Evolutionary conservation across 2,329 filamentous ascomycete genomes (phyloP).

Genomic region (Calonectria naviculata): DNA sequence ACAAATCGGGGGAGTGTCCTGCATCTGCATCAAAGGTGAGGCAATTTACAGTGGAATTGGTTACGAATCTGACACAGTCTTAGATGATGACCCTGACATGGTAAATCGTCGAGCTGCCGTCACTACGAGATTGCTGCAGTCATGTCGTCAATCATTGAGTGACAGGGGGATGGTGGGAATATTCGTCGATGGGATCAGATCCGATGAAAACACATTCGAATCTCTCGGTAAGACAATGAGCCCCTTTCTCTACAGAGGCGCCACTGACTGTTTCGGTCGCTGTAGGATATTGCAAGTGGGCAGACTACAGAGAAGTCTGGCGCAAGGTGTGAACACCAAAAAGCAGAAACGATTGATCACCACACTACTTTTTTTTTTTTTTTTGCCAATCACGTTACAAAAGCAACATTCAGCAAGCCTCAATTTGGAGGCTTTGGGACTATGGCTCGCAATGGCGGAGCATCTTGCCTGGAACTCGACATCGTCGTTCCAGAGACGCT

Average conservation of each 20-base stretch:
- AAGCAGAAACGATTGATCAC: constrained; percentile 11
- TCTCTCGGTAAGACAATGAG: constrained; percentile 59
- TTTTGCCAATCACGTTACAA: not conserved
- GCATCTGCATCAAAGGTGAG: constrained; percentile 67
- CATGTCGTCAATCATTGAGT: constrained; percentile 60
- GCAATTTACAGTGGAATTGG: constrained; percentile 36
- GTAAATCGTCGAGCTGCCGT: constrained; percentile 59
- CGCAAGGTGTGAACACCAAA: constrained; percentile 46
- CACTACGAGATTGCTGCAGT: constrained; percentile 64
- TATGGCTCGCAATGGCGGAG: not conserved
- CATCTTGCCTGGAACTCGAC: not conserved
- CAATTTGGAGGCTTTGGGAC: not conserved
- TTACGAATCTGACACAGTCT: constrained; percentile 18
- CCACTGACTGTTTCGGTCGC: constrained; percentile 21
- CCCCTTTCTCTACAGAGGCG: not conserved
- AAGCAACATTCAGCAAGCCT: not conserved
- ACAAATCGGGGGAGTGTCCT: constrained; percentile 68
- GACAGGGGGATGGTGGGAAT: constrained; percentile 63
- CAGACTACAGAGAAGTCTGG: constrained; percentile 67
- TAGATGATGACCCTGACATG: constrained; percentile 57
- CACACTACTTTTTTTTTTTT: not conserved
- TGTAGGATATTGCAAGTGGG: constrained; percentile 69
- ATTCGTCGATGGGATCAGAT: constrained; percentile 66
- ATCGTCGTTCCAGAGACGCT: not conserved
- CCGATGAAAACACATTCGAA: constrained; percentile 61